These are phyloP conservation scores for Saturnispora dispora DNA, from an alignment of 805 yeast species.

Conservation along the genomic window DNA sequence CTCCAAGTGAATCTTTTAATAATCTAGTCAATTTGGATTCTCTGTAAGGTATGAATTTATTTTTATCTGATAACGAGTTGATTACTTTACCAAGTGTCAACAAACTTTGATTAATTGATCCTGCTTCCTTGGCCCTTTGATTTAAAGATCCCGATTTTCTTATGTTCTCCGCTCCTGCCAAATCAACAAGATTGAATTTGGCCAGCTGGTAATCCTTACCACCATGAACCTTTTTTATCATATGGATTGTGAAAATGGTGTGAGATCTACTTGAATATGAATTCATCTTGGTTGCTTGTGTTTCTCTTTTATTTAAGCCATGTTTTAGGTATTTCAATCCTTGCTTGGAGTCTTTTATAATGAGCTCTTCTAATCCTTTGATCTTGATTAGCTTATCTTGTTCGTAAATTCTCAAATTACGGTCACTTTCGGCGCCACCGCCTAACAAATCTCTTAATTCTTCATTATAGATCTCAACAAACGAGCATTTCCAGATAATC, in stretches of 20 bases:
- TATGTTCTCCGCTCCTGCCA: slow-evolving; percentile 93
- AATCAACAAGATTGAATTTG: slow-evolving; percentile 59
- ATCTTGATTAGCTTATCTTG: slow-evolving; percentile 33
- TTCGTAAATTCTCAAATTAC: slow-evolving; percentile 33
- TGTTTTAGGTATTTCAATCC: slow-evolving; percentile 47
- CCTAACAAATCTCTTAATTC: slow-evolving; percentile 36
- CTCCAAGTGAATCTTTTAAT: slow-evolving; percentile 73
- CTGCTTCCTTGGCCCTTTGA: slow-evolving; percentile 87
- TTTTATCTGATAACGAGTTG: slow-evolving; percentile 56
- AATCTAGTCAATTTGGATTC: slow-evolving; percentile 72
- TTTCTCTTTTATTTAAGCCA: slow-evolving; percentile 53
- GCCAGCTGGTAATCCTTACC: slow-evolving; percentile 24
- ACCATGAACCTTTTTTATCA: slow-evolving; percentile 35
- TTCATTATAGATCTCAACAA: slow-evolving; percentile 44
- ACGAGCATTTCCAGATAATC: slow-evolving; percentile 40
- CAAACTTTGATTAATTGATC: slow-evolving; percentile 81
- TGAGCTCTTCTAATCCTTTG: slow-evolving; percentile 57
- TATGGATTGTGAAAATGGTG: slow-evolving; percentile 58
- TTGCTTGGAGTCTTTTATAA: slow-evolving; percentile 42
- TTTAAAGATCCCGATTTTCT: slow-evolving; percentile 79
- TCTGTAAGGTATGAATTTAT: slow-evolving; percentile 64
- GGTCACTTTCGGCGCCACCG: slow-evolving; percentile 21
- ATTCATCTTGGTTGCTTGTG: slow-evolving; percentile 67
- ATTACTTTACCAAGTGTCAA: slow-evolving; percentile 86
- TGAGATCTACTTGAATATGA: slow-evolving; percentile 70